Percentiles rank a stretch among this genome's conserved stretches.
phyloP scores from a whole-genome alignment of 2,329 filamentous ascomycete genomes.

The Paraconiothyrium sp. region DNA sequence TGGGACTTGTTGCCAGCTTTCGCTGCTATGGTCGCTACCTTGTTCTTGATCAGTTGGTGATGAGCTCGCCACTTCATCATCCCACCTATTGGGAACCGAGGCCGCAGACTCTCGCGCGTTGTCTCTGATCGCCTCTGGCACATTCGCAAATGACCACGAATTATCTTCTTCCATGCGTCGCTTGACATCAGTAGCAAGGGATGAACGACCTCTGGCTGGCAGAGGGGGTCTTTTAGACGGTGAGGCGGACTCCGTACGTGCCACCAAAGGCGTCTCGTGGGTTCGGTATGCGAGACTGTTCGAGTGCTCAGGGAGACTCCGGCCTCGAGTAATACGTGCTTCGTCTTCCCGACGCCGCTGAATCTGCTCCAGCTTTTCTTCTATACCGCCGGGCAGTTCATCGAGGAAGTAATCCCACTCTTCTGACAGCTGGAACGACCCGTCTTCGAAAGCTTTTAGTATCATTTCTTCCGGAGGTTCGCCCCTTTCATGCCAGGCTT shows the following conservation, averaged over 20 bases:
- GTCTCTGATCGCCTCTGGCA: constrained; percentile 24
- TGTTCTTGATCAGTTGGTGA: constrained; percentile 37
- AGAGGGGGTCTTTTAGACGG: constrained; percentile 54
- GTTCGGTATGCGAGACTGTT: constrained; percentile 25
- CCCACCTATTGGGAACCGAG: constrained; percentile 36
- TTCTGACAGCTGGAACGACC: constrained; percentile 1
- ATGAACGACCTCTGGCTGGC: constrained; percentile 57
- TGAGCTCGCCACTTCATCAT: constrained; percentile 32
- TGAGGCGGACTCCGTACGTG: constrained; percentile 22
- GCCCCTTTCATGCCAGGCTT: constrained; percentile 27
- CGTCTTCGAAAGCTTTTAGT: constrained; percentile 4
- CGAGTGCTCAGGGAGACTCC: constrained; percentile 22
- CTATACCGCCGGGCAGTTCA: neutral
- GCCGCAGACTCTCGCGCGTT: constrained; percentile 11
- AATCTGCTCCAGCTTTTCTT: neutral
- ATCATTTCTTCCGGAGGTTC: constrained; percentile 33
- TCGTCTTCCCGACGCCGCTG: constrained; percentile 15
- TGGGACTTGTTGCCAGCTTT: constrained; percentile 53
- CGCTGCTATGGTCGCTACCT: constrained; percentile 49
- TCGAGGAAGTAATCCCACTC: constrained; percentile 5
- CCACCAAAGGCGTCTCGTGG: constrained; percentile 5
- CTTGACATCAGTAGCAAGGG: constrained; percentile 58
- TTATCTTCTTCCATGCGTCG: constrained; percentile 57
- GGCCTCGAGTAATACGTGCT: constrained; percentile 17
- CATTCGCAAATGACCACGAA: constrained; percentile 43